Evolutionary conservation across 805 yeast species (phyloP), one percentile per base, ranked within the genome.

Genomic region (Debaryomyces prosopidis): DNA sequence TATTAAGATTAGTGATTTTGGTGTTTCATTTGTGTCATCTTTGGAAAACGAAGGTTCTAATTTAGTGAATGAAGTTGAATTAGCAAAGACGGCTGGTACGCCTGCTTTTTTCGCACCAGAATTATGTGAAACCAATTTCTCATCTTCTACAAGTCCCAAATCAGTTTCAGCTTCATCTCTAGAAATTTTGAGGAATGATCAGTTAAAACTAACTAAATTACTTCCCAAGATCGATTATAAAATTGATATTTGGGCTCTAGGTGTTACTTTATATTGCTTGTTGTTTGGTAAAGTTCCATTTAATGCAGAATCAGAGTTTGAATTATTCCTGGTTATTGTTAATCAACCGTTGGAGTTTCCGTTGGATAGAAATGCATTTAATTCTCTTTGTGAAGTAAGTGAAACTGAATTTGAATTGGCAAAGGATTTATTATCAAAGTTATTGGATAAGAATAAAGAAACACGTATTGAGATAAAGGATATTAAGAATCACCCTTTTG

Each of bases 81-180:
- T 92, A 49, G 95, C 97, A 1, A 92, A 91, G 64, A 92, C 98
- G 0, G 98, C 96, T 0, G 99, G 98, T 4, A 92, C 98, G 0
- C 98, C 98, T 1, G 97, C 97, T 0, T 92, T 92, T 63, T 85
- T 90, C 58, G 96, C 98, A 0, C 97, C 97, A 0, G 99, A 94
- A 62, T 73, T 91, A 39, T 91, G 97, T 60, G 75, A 77, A 43
- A 83, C 87, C 1, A 80, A 77, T 44, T 76, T 64, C 42, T 53
- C 65, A 11, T 38, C 59, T 6, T 36, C 43, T 19, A 32, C 41
- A 12, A 36, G 42, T 11, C 32, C 50, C 5, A 43, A 40, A 1
- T 52, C 55, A 7, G 43, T 38, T 8, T 61, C 64, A 2, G 52
- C 57, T 7, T 16, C 57, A 1, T 59, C 66, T 1, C 36, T 59